Evolutionary conservation across 2,329 filamentous ascomycete genomes (phyloP).

Genomic region (Colletotrichum caudatum): DNA sequence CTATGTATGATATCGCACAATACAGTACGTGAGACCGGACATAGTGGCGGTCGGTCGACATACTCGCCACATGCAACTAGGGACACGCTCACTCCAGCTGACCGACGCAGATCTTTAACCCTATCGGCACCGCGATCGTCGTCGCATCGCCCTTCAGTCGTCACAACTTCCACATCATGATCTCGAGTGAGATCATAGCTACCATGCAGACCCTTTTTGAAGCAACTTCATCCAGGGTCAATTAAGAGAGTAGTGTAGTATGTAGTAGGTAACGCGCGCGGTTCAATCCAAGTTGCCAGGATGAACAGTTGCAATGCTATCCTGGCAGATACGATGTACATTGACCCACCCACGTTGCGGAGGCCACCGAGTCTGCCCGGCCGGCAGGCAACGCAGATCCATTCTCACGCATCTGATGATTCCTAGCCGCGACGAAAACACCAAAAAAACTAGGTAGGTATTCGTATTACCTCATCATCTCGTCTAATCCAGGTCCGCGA

Average conservation of each 20-base stretch:
- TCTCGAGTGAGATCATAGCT: conserved; percentile 29
- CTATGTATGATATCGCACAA: too few relatives aligned
- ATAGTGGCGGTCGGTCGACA: conserved; percentile 22
- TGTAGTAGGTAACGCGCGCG: neutral
- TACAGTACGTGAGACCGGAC: conserved; percentile 8
- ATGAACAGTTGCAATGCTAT: neutral
- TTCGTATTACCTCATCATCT: neutral
- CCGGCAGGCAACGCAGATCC: neutral
- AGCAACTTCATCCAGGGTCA: neutral
- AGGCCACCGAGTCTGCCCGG: neutral
- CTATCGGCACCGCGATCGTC: conserved; percentile 28
- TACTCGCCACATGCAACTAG: conserved; percentile 27
- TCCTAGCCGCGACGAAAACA: neutral
- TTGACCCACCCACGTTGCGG: neutral
- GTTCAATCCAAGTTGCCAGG: conserved; percentile 3
- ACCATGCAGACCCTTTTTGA: neutral
- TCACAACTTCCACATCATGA: conserved; percentile 35
- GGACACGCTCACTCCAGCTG: neutral
- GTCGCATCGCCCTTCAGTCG: conserved; percentile 15
- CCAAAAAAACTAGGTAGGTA: neutral
- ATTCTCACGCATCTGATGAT: neutral
- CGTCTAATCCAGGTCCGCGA: neutral
- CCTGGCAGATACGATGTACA: neutral
- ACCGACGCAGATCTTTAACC: conserved; percentile 37
- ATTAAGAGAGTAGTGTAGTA: neutral